Evolutionary conservation across 2,329 filamentous ascomycete genomes (phyloP), one percentile per base, ranked within the genome.

Genomic region (Talaromyces marneffei): DNA sequence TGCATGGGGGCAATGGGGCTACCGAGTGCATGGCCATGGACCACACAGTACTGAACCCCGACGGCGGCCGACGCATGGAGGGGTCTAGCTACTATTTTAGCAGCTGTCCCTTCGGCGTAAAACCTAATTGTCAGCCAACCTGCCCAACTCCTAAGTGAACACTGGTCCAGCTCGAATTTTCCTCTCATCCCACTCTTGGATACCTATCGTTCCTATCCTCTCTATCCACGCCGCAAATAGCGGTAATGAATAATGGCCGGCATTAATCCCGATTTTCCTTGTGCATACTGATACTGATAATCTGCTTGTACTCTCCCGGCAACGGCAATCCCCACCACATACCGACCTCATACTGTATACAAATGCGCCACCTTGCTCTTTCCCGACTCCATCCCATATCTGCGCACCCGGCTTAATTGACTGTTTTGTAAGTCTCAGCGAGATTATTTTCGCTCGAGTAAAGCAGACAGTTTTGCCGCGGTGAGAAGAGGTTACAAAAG

Each of bases 371-470:
- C 56, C 42, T 58, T 48, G 56, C 29, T 50, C 56, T 48, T 58
- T 20, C 31, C 37, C 56, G 56, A 58, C 40, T 37, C n/a, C 48
- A 33, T 35, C 42, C 31, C 42, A 58, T 16, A 48, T 46, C 46
- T 57, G 37, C 54, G 35, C 44, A 35, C 60, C 65, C 65, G 57
- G 57, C 61, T 63, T 64, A 63, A 65, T 63, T 64, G 60, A 61
- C 54, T 52, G 58, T 33, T 60, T 52, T 56, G 52, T 25, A 4
- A 55, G 37, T 62, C 59, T 57, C 63, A 67, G 62, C 65, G 66
- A 65, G 65, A 61, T 65, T 52, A 3, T 57, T 64, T 39, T 53
- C 63, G 57, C 46, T 42, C 23, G 52, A 60, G 60, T 33, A 29
- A 54, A 52, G n/a, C 48, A 46, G 29, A 29, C 53, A 56, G 39